These are phyloP conservation scores for Epichloe typhina DNA, from an alignment of 2,329 filamentous ascomycete genomes.

Conservation along the genomic window DNA sequence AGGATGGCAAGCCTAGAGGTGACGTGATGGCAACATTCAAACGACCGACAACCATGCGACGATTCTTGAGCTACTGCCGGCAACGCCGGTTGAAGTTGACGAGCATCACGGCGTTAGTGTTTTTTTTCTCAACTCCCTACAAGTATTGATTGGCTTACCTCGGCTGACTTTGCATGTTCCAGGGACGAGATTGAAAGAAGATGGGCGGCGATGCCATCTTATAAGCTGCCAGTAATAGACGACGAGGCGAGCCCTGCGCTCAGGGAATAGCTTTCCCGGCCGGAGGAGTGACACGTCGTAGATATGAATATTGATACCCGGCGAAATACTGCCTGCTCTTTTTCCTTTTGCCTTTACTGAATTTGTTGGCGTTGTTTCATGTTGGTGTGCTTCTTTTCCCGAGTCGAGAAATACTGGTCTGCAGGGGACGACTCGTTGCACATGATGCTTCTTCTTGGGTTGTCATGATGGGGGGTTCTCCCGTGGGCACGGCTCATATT, in stretches of 20 bases:
- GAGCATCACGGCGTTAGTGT: constrained; percentile 28
- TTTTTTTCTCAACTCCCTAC: neutral
- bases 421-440: no score
- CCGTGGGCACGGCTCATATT: neutral
- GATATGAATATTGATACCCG: neutral
- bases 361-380: neutral
- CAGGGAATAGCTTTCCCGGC: constrained; percentile 13
- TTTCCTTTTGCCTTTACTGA: neutral
- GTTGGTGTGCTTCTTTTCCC: no score
- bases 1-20: constrained; percentile 25
- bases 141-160: neutral
- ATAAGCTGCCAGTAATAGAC: constrained; percentile 15
- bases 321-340: neutral
- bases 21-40: constrained; percentile 39
- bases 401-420: no score
- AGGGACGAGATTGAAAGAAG: constrained; percentile 23
- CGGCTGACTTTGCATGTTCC: constrained; percentile 9
- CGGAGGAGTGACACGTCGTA: neutral
- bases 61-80: constrained; percentile 35
- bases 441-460: neutral
- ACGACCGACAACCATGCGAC: constrained; percentile 36
- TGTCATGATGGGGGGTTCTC: neutral
- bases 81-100: constrained; percentile 29
- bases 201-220: constrained; percentile 25
- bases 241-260: constrained; percentile 15